These are phyloP conservation scores for Backusella tuberculispora DNA, from an alignment of 192 early-diverging fungal species.

Conservation along the genomic window DNA sequence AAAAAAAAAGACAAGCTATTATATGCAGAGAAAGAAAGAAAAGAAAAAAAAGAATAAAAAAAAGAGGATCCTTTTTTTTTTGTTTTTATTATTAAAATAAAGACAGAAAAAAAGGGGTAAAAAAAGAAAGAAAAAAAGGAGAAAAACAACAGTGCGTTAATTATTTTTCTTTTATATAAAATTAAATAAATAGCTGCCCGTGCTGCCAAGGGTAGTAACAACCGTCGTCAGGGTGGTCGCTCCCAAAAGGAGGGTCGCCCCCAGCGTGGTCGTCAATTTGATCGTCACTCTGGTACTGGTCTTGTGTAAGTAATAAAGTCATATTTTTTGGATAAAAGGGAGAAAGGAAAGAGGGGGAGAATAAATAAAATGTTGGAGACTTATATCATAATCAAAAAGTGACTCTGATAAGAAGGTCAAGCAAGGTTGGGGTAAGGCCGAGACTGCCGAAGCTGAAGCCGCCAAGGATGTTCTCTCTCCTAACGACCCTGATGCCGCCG, in stretches of 20 bases:
- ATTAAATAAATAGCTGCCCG: slow-evolving; percentile 11
- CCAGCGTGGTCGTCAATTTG: slow-evolving; percentile 72
- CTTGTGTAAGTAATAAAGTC: slow-evolving; percentile 39
- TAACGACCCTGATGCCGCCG: slow-evolving; percentile 38
- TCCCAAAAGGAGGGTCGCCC: slow-evolving; percentile 3
- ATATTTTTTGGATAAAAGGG: background rate
- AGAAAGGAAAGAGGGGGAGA: too few relatives aligned
- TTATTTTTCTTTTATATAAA: background rate
- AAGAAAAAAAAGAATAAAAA: background rate
- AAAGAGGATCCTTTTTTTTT: background rate
- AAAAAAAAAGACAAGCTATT: too few relatives aligned
- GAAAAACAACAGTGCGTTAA: slow-evolving; percentile 1
- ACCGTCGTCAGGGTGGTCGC: slow-evolving; percentile 51
- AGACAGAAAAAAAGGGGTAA: background rate
- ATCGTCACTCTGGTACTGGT: slow-evolving; percentile 82
- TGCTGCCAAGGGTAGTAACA: slow-evolving; percentile 34
- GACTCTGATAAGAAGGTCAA: slow-evolving; percentile 93
- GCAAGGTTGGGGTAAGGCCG: slow-evolving; percentile 78
- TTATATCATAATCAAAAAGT: slow-evolving; percentile 24
- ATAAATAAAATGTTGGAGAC: background rate
- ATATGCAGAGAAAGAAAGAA: too few relatives aligned
- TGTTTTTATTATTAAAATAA: slow-evolving; percentile 14
- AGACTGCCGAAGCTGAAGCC: slow-evolving; percentile 59
- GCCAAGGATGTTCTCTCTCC: slow-evolving; percentile 24
- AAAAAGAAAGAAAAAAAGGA: background rate